Base-by-base conservation (phyloP, 1,284 basidiomycete species). In the Polyporus tsugae region DNA sequence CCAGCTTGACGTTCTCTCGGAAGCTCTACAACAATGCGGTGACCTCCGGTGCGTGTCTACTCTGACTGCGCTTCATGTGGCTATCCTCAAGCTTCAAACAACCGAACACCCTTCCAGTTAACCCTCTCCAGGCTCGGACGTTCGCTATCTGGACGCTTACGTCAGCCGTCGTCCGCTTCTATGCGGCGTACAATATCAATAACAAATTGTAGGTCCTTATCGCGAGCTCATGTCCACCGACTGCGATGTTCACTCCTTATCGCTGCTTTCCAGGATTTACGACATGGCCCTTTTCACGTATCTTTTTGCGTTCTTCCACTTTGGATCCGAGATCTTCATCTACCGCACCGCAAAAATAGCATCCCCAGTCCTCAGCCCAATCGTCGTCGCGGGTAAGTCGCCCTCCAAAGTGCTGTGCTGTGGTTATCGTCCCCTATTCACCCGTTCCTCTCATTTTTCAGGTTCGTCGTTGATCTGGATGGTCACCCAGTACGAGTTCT, bases 91-190 rank as follows among this genome's bases (percentile, higher is more conserved):
- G 38, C 19, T 9, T 36, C 58, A 39, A 29, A 29, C 44, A 15
- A 39, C 22, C 53, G 25, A 52, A 38, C 60, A 44, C 68, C 44
- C 62, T 39, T 68, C 42, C 79, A 97, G 96, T 98, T 25, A 96
- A 92, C 10, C 82, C 86, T 17, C 85, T 98, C 17, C 94, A 96
- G 70, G 92, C 94, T 39, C 88, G 96, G 53, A 93, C 95, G 1
- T 97, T 97, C 78, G 95, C 87, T 2, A 85, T 89, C 0, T 98
- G 96, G 96, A 97, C 96, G 0, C 81, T 96, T 64, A 91, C 92
- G 22, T 90, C 95, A 4, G 94, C 93, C 17, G 82, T 93, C 35
- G 88, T 98, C 60, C 89, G 96, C 35, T 82, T 86, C 60, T 95
- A 95, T 75, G 93, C 95, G 13, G 95, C 96, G 7, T 97, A 96